Conservation (phyloP, 345 rosid genomes). For the Eutrema yunnanense region DNA sequence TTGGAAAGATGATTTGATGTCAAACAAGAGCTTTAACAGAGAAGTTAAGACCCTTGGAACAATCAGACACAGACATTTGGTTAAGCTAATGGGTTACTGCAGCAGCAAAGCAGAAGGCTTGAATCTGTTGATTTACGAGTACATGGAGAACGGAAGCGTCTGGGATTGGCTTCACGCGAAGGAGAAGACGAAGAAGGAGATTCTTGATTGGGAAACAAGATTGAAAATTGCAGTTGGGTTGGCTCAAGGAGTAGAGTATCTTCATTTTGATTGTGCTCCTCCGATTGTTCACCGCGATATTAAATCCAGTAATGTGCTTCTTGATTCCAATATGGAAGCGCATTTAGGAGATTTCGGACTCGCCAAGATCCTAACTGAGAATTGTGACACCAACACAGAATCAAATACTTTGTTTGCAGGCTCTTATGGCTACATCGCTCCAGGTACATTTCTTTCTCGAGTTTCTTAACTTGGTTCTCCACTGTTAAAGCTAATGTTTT, state of each 20-base stretch:
- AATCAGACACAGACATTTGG: constrained; percentile 75
- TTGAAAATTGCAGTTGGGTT: constrained; percentile 67
- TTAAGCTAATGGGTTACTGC: constrained; percentile 80
- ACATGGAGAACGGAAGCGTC: constrained; percentile 89
- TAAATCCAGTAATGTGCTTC: constrained; percentile 76
- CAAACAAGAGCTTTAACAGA: constrained; percentile 69
- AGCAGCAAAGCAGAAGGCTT: constrained; percentile 55
- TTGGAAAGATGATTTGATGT: constrained; percentile 61
- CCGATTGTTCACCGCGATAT: constrained; percentile 81
- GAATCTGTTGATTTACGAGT: constrained; percentile 78
- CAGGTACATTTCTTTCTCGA: constrained; percentile 45
- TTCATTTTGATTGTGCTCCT: constrained; percentile 87
- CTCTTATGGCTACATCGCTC: constrained; percentile 90
- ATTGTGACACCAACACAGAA: constrained; percentile 53
- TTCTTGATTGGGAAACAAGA: constrained; percentile 80
- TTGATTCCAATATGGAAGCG: constrained; percentile 80
- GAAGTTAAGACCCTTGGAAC: constrained; percentile 77
- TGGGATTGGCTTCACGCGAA: constrained; percentile 83
- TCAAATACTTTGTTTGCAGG: constrained; percentile 79
- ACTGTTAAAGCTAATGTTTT: background rate
- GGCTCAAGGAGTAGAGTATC: constrained; percentile 84
- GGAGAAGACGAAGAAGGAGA: constrained; percentile 32
- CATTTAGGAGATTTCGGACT: constrained; percentile 95
- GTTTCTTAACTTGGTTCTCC: background rate
- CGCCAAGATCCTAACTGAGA: constrained; percentile 62